A percentile compares a stretch with the other conserved stretches of the same genome.
Evolutionary conservation across 352 stramenopile genomes (phyloP).

Genomic region (Phytophthora kernoviae): DNA sequence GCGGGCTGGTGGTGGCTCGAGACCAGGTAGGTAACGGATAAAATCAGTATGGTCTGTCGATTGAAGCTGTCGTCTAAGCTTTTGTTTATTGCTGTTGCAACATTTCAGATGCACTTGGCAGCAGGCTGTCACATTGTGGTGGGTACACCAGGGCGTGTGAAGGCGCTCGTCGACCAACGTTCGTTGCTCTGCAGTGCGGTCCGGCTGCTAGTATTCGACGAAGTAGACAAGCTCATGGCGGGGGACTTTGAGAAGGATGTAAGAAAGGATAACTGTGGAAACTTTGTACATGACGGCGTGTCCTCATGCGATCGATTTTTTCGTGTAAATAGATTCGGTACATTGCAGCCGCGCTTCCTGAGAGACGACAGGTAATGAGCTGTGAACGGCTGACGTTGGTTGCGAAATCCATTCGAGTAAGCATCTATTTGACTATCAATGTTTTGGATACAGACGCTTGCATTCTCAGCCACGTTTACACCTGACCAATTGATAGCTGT

Average conservation of each 20-base stretch:
- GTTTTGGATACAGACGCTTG: constrained; percentile 52
- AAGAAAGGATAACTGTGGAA: neutral
- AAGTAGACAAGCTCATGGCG: constrained; percentile 83
- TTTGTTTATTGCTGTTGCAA: constrained; percentile 2
- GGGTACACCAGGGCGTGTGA: constrained; percentile 74
- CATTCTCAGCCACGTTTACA: constrained; percentile 82
- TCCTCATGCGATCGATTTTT: constrained; percentile 2
- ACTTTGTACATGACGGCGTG: neutral
- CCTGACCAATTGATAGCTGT: constrained; percentile 62
- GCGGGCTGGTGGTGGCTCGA: constrained; percentile 58
- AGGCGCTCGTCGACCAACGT: constrained; percentile 67
- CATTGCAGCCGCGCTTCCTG: constrained; percentile 57
- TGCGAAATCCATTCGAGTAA: neutral
- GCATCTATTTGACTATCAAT: neutral
- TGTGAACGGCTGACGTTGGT: neutral
- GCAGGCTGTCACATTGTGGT: constrained; percentile 68
- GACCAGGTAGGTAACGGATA: constrained; percentile 46
- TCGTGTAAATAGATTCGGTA: constrained; percentile 55
- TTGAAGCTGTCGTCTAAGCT: no score
- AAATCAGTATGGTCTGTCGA: no score
- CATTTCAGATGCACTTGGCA: constrained; percentile 40
- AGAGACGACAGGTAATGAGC: constrained; percentile 59
- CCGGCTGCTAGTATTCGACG: constrained; percentile 74
- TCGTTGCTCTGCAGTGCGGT: constrained; percentile 51
- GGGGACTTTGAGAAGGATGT: constrained; percentile 74